Evolutionary conservation across 441 rosid species (phyloP).

Genomic region (Viola pubescens): DNA sequence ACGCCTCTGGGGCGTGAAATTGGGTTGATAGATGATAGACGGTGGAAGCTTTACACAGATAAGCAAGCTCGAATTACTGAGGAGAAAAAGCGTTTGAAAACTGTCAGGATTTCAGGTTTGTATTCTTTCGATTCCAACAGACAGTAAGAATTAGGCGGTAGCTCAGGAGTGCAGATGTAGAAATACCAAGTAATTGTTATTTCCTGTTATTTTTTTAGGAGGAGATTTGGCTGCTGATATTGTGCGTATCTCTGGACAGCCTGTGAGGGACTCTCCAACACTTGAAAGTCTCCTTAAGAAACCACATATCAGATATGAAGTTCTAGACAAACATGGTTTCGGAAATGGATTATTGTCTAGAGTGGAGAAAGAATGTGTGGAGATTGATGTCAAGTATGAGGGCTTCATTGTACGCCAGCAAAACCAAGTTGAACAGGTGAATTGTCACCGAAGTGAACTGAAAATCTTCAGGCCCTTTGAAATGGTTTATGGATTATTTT

Average conservation of each 20-base stretch:
- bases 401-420: slow-evolving; percentile 89
- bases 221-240: slow-evolving; percentile 85
- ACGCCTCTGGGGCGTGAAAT: slow-evolving; percentile 88
- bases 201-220: slow-evolving; percentile 35
- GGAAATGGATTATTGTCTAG: slow-evolving; percentile 61
- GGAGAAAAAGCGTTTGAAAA: slow-evolving; percentile 71
- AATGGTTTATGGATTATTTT: not conserved
- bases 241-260: slow-evolving; percentile 60
- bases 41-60: slow-evolving; percentile 81
- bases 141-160: not conserved
- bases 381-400: slow-evolving; percentile 88
- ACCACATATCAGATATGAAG: slow-evolving; percentile 74
- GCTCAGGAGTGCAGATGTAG: too few relatives aligned
- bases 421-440: slow-evolving; percentile 79
- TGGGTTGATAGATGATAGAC: slow-evolving; percentile 88
- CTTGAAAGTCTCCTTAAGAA: slow-evolving; percentile 85
- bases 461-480: not conserved
- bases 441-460: not conserved
- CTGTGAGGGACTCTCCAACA: slow-evolving; percentile 73
- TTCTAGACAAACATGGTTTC: slow-evolving; percentile 82
- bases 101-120: slow-evolving; percentile 78
- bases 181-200: not conserved
- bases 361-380: slow-evolving; percentile 83
- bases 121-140: slow-evolving; percentile 4
- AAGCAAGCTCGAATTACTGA: slow-evolving; percentile 76